These are phyloP conservation scores for Rhizoctonia solani DNA, from an alignment of 1,284 basidiomycete genomes.

Conservation along the genomic window DNA sequence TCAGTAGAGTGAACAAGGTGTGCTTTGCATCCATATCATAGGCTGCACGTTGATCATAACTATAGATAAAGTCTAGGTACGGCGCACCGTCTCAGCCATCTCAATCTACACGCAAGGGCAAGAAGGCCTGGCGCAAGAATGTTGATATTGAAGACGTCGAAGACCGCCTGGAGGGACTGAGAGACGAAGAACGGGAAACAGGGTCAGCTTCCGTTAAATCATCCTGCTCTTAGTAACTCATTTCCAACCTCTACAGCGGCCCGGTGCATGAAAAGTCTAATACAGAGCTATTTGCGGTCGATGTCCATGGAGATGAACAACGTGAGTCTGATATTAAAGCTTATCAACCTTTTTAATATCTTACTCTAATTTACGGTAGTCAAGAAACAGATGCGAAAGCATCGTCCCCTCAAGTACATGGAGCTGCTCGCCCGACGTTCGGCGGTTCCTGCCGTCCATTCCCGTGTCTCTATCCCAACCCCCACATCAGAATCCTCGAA, in stretches of 20 bases:
- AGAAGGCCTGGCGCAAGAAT: slow-evolving; percentile 92
- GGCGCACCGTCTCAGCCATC: slow-evolving; percentile 68
- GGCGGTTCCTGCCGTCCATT: slow-evolving; percentile 79
- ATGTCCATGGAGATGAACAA: slow-evolving; percentile 77
- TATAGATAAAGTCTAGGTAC: slow-evolving; percentile 31
- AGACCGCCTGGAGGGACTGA: slow-evolving; percentile 68
- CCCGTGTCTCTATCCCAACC: slow-evolving; percentile 45
- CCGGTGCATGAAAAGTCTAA: slow-evolving; percentile 66
- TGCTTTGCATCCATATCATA: background rate
- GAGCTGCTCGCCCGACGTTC: slow-evolving; percentile 85
- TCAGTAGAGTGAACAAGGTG: slow-evolving; percentile 26
- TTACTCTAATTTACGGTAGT: slow-evolving; percentile 38
- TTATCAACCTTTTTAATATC: background rate
- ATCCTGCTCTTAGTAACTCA: background rate
- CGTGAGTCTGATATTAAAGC: slow-evolving; percentile 50
- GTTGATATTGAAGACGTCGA: slow-evolving; percentile 80
- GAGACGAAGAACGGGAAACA: slow-evolving; percentile 75
- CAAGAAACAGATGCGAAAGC: slow-evolving; percentile 47
- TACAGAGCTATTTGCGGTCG: slow-evolving; percentile 76
- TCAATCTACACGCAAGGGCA: slow-evolving; percentile 84
- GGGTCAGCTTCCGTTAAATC: slow-evolving; percentile 57
- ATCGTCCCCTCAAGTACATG: slow-evolving; percentile 68
- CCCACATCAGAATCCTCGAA: slow-evolving; percentile 43
- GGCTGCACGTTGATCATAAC: slow-evolving; percentile 26
- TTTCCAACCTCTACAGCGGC: slow-evolving; percentile 49